phyloP scores from a whole-genome alignment of 352 stramenopile species.

The Pythium rhizo-oryzae region DNA sequence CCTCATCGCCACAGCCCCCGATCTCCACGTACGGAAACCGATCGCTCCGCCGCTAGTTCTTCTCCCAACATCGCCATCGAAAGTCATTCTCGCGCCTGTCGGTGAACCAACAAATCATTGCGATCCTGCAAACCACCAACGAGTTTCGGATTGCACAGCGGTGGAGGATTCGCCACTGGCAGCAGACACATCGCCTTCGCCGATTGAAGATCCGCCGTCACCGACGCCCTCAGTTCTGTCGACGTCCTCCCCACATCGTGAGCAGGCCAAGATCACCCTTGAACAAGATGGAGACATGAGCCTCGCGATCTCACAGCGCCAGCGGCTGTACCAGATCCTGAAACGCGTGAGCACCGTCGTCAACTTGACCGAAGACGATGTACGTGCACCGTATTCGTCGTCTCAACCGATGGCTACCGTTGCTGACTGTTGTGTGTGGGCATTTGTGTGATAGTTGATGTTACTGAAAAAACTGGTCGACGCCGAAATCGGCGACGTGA shows the following conservation, averaged over 20 bases:
- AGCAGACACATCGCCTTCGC: not conserved
- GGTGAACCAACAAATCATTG: not conserved
- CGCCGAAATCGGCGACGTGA: constrained; percentile 71
- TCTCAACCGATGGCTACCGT: not conserved
- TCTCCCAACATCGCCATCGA: constrained; percentile 16
- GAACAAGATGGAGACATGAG: constrained; percentile 36
- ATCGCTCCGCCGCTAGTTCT: constrained; percentile 15
- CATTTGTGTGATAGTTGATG: constrained; percentile 37
- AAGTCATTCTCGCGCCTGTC: constrained; percentile 10
- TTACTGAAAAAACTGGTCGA: constrained; percentile 77
- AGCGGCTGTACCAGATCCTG: constrained; percentile 67
- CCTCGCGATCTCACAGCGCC: constrained; percentile 55
- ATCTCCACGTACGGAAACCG: constrained; percentile 12
- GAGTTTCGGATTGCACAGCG: not conserved
- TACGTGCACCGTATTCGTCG: constrained; percentile 16
- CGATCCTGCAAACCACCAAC: not conserved
- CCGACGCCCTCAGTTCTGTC: constrained; percentile 16
- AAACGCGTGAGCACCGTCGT: constrained; percentile 55
- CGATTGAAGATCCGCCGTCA: constrained; percentile 2
- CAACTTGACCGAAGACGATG: constrained; percentile 58
- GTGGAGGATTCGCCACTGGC: not conserved
- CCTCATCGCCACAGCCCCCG: constrained; percentile 2
- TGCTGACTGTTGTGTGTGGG: not conserved
- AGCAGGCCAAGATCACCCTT: constrained; percentile 66
- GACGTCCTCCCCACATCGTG: constrained; percentile 30